A percentile compares a stretch with the other conserved stretches of the same genome.
Conservation (phyloP, 2,329 filamentous ascomycete species). For the Fusarium metavorans region DNA sequence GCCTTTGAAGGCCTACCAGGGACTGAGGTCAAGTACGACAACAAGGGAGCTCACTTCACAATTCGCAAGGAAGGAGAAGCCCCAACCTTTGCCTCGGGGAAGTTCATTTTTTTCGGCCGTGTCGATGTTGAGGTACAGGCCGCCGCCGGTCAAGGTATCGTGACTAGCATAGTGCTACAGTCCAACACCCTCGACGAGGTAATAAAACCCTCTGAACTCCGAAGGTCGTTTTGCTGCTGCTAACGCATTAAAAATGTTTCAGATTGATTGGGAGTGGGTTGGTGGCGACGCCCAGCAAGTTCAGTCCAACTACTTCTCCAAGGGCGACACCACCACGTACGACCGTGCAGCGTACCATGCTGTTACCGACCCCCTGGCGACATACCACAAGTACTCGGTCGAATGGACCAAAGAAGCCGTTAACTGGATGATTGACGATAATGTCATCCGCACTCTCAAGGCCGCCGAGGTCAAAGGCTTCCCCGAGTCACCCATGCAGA, state of each 20-base stretch:
- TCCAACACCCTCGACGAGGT: slow-evolving; percentile 81
- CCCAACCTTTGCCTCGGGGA: slow-evolving; percentile 78
- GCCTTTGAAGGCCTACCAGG: slow-evolving; percentile 60
- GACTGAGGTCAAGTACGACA: slow-evolving; percentile 61
- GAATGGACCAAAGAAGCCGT: slow-evolving; percentile 74
- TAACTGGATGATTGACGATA: slow-evolving; percentile 73
- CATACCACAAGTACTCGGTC: slow-evolving; percentile 73
- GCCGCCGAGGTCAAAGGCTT: slow-evolving; percentile 67
- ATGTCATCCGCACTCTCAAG: slow-evolving; percentile 68
- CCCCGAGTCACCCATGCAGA: slow-evolving; percentile 78
- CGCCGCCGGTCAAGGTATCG: slow-evolving; percentile 83
- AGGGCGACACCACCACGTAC: slow-evolving; percentile 75
- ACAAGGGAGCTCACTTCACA: slow-evolving; percentile 66
- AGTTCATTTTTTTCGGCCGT: slow-evolving; percentile 97
- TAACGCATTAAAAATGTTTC: background rate
- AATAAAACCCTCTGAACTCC: background rate
- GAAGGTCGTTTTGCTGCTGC: background rate
- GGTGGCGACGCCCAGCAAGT: slow-evolving; percentile 79
- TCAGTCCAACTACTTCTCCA: slow-evolving; percentile 87
- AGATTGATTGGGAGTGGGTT: slow-evolving; percentile 97
- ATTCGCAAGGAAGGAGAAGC: slow-evolving; percentile 75
- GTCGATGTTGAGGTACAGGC: slow-evolving; percentile 83
- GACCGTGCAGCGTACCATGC: slow-evolving; percentile 73
- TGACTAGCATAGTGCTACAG: slow-evolving; percentile 89
- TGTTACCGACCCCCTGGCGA: slow-evolving; percentile 65